Evolutionary conservation across 805 yeast genomes (phyloP), one percentile per base, ranked within the genome.

Genomic region (Teunomyces kruisii): DNA sequence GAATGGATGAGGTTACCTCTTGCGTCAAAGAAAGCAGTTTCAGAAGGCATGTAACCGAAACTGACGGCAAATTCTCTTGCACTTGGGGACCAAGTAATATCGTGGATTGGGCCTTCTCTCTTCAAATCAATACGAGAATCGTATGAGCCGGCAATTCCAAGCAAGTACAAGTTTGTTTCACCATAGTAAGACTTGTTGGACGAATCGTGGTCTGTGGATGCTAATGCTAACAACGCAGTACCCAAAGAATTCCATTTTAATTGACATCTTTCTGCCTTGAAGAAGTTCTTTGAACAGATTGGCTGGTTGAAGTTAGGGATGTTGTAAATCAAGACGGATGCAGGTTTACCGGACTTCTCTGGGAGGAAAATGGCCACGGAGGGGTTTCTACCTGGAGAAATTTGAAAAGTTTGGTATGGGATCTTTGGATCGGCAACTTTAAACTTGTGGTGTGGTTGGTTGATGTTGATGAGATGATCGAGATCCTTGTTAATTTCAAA

Each of bases 11-110:
- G 76, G 63, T 90, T 88, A 52, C 98, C 99, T 58, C 97, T 81
- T 22, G 96, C 81, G 68, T 94, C 98, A 59, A 92, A 94, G 58
- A 94, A 89, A 9, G 96, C 83, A 19, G 97, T 91, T 58, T 86
- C 85, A 24, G 97, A 88, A 2, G 99, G 99, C 98, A 94, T 94
- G 70, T 81, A 91, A 27, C 99, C 99, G 62, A 91, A 91, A 45
- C 88, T 89, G 36, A 94, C 99, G 49, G 97, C 98, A 73, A 94
- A 95, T 70, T 94, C 98, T 55, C 96, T 80, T 14, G 96, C 88
- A 42, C 90, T 82, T 47, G 98, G 97, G 19, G 96, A 86, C 99
- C 99, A 94, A 16, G 94, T 84, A 50, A 92, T 88, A 66, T 94
- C 99, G 70, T 94, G 97, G 55, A 94, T 90, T 37, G 99, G 98